Percentiles rank a stretch among this genome's conserved stretches.
Conservation (phyloP, 208 protist genomes). For the Leishmania turanica region DNA sequence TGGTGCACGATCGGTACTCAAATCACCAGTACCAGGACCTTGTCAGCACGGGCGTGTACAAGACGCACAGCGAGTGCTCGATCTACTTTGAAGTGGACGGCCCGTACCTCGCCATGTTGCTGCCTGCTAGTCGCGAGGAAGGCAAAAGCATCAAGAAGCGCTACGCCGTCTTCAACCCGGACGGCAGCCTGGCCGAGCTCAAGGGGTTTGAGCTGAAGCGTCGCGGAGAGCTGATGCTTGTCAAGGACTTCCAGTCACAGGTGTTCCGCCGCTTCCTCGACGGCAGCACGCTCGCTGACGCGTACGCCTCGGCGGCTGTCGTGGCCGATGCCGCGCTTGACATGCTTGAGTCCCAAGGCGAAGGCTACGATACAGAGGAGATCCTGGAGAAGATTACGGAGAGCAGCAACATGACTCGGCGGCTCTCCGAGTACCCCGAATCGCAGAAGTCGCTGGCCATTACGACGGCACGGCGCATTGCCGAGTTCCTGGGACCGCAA, state of each 20-base stretch:
- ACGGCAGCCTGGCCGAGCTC: constrained; percentile 98
- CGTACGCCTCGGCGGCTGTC: constrained; percentile 96
- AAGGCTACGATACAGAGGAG: constrained; percentile 94
- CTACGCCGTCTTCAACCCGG: constrained; percentile 99
- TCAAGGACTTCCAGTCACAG: constrained; percentile 99
- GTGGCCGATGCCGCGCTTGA: constrained; percentile 98
- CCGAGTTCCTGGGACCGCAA: constrained; percentile 98
- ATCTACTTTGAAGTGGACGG: constrained; percentile 99
- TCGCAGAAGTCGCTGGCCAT: constrained; percentile 99
- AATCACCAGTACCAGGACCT: constrained; percentile 99
- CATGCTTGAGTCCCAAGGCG: constrained; percentile 93
- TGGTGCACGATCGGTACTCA: constrained; percentile 97
- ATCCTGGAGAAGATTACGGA: constrained; percentile 98
- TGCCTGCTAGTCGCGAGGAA: constrained; percentile 99
- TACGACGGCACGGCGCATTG: constrained; percentile 97
- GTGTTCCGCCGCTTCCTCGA: constrained; percentile 97
- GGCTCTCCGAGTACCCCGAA: constrained; percentile 96
- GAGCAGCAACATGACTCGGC: constrained; percentile 96
- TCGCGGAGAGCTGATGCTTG: constrained; percentile 99
- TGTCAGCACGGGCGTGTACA: constrained; percentile 68
- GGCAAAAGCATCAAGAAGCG: constrained; percentile 99
- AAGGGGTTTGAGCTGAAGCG: constrained; percentile 99
- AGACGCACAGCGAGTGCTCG: constrained; percentile 93
- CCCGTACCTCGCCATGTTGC: constrained; percentile 99
- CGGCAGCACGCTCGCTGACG: constrained; percentile 94